Percentiles rank a stretch among this genome's conserved stretches.
Conservation (phyloP, 2,329 filamentous ascomycete species). For the Clarireedia paspali region DNA sequence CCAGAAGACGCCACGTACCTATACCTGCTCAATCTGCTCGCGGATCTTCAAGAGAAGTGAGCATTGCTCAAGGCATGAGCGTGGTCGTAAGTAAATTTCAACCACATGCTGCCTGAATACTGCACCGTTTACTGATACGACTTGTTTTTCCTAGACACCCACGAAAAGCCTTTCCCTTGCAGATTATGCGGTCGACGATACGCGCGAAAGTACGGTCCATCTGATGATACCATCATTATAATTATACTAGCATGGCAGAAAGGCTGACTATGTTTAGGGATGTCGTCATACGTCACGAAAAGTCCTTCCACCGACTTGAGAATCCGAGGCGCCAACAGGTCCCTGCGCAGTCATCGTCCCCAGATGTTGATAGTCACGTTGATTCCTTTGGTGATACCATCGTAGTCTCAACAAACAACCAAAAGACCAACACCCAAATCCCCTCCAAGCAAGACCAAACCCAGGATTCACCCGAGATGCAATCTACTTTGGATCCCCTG, state of each 20-base stretch:
- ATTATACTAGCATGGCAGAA: neutral
- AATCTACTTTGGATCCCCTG: constrained; percentile 9
- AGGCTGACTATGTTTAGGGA: constrained; percentile 1
- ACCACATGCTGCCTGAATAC: neutral
- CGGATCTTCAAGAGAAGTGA: constrained; percentile 8
- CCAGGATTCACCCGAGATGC: constrained; percentile 5
- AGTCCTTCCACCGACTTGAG: constrained; percentile 9
- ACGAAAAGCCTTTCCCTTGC: constrained; percentile 10
- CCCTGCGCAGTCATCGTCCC: constrained; percentile 1
- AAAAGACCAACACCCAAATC: neutral
- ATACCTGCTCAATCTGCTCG: constrained; percentile 8
- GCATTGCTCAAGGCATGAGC: constrained; percentile 10
- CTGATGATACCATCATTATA: neutral
- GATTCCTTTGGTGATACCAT: constrained; percentile 4
- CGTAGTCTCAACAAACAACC: neutral
- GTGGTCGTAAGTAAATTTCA: constrained; percentile 8
- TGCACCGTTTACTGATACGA: constrained; percentile 3
- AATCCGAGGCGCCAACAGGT: constrained; percentile 6
- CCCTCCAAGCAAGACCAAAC: constrained; percentile 1
- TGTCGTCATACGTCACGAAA: constrained; percentile 11
- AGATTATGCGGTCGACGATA: constrained; percentile 8
- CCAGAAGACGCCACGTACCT: constrained; percentile 7
- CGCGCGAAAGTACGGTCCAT: constrained; percentile 7
- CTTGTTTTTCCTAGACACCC: constrained; percentile 3
- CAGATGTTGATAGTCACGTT: constrained; percentile 1